Evolutionary conservation across 805 yeast species (phyloP).

Genomic region (Pichia deserticola): DNA sequence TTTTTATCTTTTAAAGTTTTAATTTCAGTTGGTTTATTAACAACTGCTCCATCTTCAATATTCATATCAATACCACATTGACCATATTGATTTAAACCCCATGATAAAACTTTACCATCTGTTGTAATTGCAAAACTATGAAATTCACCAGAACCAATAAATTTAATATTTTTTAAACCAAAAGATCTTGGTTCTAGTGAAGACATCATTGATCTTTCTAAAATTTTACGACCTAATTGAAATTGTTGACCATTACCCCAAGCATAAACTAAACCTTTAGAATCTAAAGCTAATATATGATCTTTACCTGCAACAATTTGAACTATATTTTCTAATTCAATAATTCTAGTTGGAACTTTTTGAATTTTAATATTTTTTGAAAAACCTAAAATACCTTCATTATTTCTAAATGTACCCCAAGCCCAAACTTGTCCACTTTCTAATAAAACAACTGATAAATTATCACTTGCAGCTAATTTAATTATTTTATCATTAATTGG

Average conservation of each 20-base stretch:
- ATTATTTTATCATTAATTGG: constrained; percentile 56
- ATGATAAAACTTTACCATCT: constrained; percentile 63
- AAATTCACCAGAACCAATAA: constrained; percentile 88
- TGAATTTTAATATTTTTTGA: constrained; percentile 59
- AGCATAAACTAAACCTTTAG: constrained; percentile 80
- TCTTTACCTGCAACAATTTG: constrained; percentile 91
- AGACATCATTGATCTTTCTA: constrained; percentile 68
- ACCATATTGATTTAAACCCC: constrained; percentile 97
- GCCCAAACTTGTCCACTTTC: constrained; percentile 86
- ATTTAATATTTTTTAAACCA: constrained; percentile 71
- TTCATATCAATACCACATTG: constrained; percentile 83
- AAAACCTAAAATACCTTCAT: constrained; percentile 88
- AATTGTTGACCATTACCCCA: constrained; percentile 97
- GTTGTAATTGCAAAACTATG: constrained; percentile 88
- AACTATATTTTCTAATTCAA: constrained; percentile 57
- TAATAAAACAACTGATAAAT: constrained; percentile 71
- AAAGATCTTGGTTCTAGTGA: constrained; percentile 77
- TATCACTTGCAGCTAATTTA: constrained; percentile 87
- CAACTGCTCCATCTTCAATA: constrained; percentile 78
- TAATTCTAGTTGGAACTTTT: constrained; percentile 55
- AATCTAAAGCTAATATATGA: constrained; percentile 77
- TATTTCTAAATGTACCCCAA: constrained; percentile 96
- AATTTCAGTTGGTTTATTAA: constrained; percentile 70
- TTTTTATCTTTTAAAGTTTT: constrained; percentile 52
- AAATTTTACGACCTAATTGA: constrained; percentile 82